Evolutionary conservation across 148 eudicot species (phyloP), one percentile per base, ranked within the genome.

Genomic region (Nyssa sinensis): DNA sequence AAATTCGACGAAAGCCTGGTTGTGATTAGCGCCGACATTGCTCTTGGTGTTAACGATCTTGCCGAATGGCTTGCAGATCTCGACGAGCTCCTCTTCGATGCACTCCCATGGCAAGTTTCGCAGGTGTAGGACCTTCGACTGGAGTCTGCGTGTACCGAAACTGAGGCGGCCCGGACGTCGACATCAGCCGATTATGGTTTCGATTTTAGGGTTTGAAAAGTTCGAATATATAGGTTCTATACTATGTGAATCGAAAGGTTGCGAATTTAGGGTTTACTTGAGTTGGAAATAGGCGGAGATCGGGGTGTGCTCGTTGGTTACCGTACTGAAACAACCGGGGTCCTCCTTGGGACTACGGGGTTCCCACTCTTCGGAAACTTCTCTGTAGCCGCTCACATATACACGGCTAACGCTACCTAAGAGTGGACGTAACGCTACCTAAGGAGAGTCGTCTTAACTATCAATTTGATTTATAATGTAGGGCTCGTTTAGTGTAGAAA

Each of bases 21-120:
- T 90, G 55, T 81, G 88, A 84, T 90, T 90, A 19, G 95, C 95
- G 57, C 95, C 95, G 51, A 90, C 95, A 76, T 88, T 88, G 85
- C 90, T 86, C 80, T 90, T 88, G 60, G 95, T 90, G 74, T 90
- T 88, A 63, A 90, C 83, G 71, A 90, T 83, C 79, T 81, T 88
- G 4, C 95, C 95, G 58, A 90, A 90, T 37, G 92, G 95, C 64
- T 84, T 88, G 72, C 90, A 81, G 47, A 90, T 81, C 82, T 88
- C 90, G 41, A 86, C 74, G 7, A 90, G 87, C 85, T 90, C 95
- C 69, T 90, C 95, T 67, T 90, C 90, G 41, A 64, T 75, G 81
- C 95, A 88, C 75, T 90, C 95, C 92, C 92, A 90, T n/a, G 95
- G 95, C 37, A 90, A 84, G 82, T 90, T 88, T 51, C 95, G 85